phyloP scores from a whole-genome alignment of 2,329 filamentous ascomycete species.

The Tolypocladium tundrense region DNA sequence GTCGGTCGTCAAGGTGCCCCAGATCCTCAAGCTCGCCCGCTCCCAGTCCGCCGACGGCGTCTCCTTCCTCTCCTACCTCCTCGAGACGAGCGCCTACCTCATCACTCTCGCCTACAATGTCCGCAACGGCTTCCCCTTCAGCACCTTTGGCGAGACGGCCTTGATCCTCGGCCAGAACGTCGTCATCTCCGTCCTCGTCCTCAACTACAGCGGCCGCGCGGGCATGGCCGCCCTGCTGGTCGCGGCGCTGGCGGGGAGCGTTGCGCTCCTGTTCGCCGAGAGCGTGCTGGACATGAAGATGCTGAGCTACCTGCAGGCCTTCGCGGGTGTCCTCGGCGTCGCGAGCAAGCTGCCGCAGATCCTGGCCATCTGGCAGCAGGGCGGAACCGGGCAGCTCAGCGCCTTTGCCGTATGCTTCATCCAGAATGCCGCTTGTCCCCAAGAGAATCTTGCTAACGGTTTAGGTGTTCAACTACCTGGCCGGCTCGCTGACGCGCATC shows the following conservation, averaged over 20 bases:
- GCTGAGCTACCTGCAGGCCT: conserved; percentile 70
- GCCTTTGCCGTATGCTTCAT: conserved; percentile 72
- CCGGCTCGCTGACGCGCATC: conserved; percentile 85
- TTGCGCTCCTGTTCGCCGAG: conserved; percentile 60
- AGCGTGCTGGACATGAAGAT: conserved; percentile 54
- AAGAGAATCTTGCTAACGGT: too few relatives aligned
- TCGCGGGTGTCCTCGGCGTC: conserved; percentile 71
- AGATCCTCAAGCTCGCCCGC: conserved; percentile 83
- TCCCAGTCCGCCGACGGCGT: conserved; percentile 76
- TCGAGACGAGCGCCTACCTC: conserved; percentile 81
- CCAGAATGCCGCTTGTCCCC: background rate
- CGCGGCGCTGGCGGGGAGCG: conserved; percentile 59
- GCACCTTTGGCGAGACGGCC: conserved; percentile 90
- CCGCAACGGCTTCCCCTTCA: conserved; percentile 87
- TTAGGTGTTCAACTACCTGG: conserved; percentile 96
- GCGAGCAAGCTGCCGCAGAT: conserved; percentile 95
- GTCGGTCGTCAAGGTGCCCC: conserved; percentile 89
- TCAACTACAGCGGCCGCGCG: conserved; percentile 67
- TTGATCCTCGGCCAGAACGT: conserved; percentile 90
- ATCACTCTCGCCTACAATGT: conserved; percentile 89
- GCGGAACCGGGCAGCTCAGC: conserved; percentile 88
- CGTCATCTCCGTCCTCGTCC: conserved; percentile 73
- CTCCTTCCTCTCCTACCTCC: conserved; percentile 80
- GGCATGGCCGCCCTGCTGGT: conserved; percentile 67
- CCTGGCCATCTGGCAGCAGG: conserved; percentile 69